phyloP scores from a whole-genome alignment of 495 filamentous ascomycete species.

The Neurospora tetraspora region DNA sequence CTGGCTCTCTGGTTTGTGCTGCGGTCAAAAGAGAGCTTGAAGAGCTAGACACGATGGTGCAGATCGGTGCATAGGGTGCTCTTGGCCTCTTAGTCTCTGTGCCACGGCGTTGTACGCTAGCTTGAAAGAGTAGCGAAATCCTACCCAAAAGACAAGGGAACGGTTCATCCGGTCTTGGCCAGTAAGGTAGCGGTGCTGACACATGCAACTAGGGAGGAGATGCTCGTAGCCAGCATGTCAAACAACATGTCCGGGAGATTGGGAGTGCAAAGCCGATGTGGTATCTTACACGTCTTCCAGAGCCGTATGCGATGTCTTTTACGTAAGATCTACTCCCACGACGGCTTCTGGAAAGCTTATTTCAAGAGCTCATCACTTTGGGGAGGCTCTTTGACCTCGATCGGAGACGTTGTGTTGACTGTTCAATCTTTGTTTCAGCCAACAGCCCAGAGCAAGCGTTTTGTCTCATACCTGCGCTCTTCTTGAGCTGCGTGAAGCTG shows the following conservation, averaged over 20 bases:
- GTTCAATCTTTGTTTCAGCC: background rate
- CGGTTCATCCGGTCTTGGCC: background rate
- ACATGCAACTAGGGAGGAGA: background rate
- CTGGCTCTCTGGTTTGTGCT: background rate
- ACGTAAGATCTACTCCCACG: background rate
- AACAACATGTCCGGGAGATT: background rate
- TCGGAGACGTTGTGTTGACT: background rate
- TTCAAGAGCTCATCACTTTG: background rate
- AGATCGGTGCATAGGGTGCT: slow-evolving; percentile 16
- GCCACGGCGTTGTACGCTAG: background rate
- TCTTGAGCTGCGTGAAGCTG: background rate
- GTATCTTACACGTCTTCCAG: background rate
- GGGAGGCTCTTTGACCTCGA: background rate
- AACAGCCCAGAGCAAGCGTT: background rate
- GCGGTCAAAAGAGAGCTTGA: slow-evolving; percentile 21
- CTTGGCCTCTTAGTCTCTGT: background rate
- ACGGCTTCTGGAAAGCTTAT: background rate
- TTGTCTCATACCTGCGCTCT: background rate
- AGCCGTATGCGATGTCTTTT: background rate
- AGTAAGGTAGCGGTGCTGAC: background rate
- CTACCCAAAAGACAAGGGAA: background rate
- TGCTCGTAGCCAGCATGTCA: background rate
- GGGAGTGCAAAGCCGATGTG: background rate
- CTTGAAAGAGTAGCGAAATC: background rate
- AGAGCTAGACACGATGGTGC: slow-evolving; percentile 6